phyloP scores from a whole-genome alignment of 306 rosid genomes.

The Lathyrus oleraceus region DNA sequence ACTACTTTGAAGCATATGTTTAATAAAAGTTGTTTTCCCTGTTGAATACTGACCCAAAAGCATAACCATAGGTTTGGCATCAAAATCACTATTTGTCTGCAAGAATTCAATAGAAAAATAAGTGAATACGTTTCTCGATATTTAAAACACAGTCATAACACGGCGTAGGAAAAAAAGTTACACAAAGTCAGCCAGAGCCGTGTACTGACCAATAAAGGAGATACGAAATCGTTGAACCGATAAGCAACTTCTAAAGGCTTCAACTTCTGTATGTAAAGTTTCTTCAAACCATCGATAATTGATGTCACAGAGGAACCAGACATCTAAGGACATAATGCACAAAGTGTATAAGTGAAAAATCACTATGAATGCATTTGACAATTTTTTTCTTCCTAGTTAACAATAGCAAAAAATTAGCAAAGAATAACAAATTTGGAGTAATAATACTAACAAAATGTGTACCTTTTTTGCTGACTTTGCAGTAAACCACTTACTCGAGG shows the following conservation, averaged over 20 bases:
- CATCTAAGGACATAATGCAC: slow-evolving; percentile 44
- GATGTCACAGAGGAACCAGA: slow-evolving; percentile 85
- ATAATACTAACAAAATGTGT: neutral
- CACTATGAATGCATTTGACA: neutral
- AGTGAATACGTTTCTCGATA: neutral
- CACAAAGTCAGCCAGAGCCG: neutral
- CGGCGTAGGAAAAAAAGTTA: neutral
- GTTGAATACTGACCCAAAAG: slow-evolving; percentile 99
- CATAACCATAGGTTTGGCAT: slow-evolving; percentile 96
- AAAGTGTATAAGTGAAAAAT: slow-evolving; percentile 7
- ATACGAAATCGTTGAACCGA: slow-evolving; percentile 77
- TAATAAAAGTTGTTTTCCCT: slow-evolving; percentile 95
- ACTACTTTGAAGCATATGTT: slow-evolving; percentile 73
- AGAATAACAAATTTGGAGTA: neutral
- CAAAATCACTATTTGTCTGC: slow-evolving; percentile 94
- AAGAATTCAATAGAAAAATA: slow-evolving; percentile 14
- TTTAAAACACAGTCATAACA: neutral
- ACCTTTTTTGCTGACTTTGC: slow-evolving; percentile 76
- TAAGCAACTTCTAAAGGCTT: slow-evolving; percentile 88
- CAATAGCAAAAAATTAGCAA: neutral
- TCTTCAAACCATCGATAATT: slow-evolving; percentile 82
- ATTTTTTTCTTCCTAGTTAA: too few species aligned
- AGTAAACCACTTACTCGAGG: slow-evolving; percentile 65
- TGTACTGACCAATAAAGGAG: slow-evolving; percentile 72
- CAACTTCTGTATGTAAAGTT: slow-evolving; percentile 83